These are phyloP conservation scores for Peronosclerospora sorghi DNA, from an alignment of 352 stramenopile species.

Conservation along the genomic window DNA sequence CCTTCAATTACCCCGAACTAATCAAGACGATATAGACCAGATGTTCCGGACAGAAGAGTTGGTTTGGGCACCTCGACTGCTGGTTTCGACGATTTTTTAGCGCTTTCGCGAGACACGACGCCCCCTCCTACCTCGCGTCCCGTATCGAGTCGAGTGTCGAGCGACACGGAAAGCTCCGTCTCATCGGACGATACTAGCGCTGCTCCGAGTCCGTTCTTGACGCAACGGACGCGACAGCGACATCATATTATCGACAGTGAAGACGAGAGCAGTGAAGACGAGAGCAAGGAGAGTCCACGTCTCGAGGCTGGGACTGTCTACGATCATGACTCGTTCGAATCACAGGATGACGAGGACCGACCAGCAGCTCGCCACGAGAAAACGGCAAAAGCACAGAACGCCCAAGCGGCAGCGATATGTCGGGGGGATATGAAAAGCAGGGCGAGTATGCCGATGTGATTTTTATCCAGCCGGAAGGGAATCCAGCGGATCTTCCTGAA, in stretches of 20 bases:
- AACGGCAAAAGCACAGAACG: neutral
- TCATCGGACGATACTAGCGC: too few species aligned
- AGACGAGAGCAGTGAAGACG: constrained; percentile 19
- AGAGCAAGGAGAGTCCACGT: neutral
- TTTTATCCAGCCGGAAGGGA: constrained; percentile 82
- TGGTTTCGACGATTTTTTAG: too few species aligned
- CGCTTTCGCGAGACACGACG: too few species aligned
- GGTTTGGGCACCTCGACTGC: too few species aligned
- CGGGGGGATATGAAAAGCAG: constrained; percentile 56
- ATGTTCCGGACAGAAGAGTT: too few species aligned
- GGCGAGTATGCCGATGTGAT: constrained; percentile 41
- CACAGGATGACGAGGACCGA: neutral
- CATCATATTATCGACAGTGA: constrained; percentile 26
- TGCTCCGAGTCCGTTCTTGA: constrained; percentile 1
- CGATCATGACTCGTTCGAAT: neutral
- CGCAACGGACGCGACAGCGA: constrained; percentile 10
- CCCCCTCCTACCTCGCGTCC: too few species aligned
- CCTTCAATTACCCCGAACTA: too few species aligned
- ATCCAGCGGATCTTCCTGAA: constrained; percentile 55
- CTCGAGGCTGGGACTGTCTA: neutral
- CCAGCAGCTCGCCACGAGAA: neutral
- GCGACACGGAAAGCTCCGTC: neutral
- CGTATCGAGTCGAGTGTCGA: neutral
- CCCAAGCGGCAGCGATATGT: constrained; percentile 38
- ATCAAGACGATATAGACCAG: too few species aligned